Base-by-base conservation (phyloP, 352 stramenopile genomes). In the Phytophthora macrochlamydospora region DNA sequence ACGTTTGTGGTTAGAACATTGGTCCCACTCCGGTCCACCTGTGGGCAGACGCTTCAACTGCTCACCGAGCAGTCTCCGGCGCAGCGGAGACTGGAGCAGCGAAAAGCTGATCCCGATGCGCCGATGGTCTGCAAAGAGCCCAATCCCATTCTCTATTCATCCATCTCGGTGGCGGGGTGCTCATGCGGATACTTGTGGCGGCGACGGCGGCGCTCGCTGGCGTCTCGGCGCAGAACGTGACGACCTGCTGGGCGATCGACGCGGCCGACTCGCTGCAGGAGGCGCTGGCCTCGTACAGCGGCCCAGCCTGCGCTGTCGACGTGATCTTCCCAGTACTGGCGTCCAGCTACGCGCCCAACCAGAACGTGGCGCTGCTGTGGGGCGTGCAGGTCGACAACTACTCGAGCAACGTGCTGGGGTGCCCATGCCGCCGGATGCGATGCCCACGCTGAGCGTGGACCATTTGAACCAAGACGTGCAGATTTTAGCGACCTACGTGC, bases 351-450 rank as follows among this genome's bases (percentile, higher is more conserved):
- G 52, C 46, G 9, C 68, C 71, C 11, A 76, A 74, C 59, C 71
- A 78, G 67, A 71, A 71, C 45, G 53, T 90, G 37, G 43, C 82
- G 12, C 62, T 84, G 49, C 50, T 89, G 24, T 89, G 79, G 79
- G 75, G 53, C 24, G 67, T 79, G 51, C 51, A 66, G 7, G 58
- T 88, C 32, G 52, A 73, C 4, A 18, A 29, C 12, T 43, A 73
- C 30, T 79, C 67, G 1, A 57, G 38, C 13, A 90, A 91, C 63
- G 67, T 44, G 18, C 62, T 91, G 51, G 55, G 71, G 84, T 91
- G 51, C 65, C 72, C 8, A 50, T 81, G 37, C 78, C 79, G 12
- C 78, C 79, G 2, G 46, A 56, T n/a, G 59, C 46, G 9, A 76
- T 74, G 37, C 11, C 65, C 13, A 74, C 77, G 3, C 59, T 76